Base-by-base conservation (phyloP, 768 basidiomycete species). In the Kwoniella bestiolae region DNA sequence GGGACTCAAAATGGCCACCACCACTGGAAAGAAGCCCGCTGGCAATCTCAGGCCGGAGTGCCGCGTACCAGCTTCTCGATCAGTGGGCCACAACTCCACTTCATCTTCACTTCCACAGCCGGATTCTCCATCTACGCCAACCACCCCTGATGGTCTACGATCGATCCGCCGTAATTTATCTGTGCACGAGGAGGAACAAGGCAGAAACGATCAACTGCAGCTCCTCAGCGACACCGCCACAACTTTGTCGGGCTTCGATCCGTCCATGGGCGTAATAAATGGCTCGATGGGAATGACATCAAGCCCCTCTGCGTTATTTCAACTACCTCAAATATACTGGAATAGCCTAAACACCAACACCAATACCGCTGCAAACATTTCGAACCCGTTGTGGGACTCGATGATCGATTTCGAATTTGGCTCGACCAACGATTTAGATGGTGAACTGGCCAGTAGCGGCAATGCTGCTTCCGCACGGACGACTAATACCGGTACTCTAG, bases 321-420 rank as follows among this genome's bases (percentile, higher is more conserved):
- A 71, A 49, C 34, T 71, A 34, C 70, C 70, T 23, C 70, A 71
- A 38, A 26, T 67, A 29, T 71, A 61, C 28, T 71, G 70, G 70
- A 71, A 71, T 45, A 59, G 61, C n/a, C 47, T 70, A 3, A 51
- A 52, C 26, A 44, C 59, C 7, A 28, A 47, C 26, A 14, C 60
- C 34, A 35, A n/a, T 44, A 58, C 38, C 28, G 63, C 25, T 41
- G 4, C 29, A 18, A 29, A n/a, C 28, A 14, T 9, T 34, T n/a
- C n/a, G n/a, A 38, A 3, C 5, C 28, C 26, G 12, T 23, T 21
- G 8, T 64, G 62, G 62, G 51, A 64, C 31, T 12, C 51, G 12
- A 5, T 21, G 52, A 14, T 45, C 31, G 31, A 60, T 41, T 51
- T 55, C 38, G 38, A 21, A 28, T 44, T 56, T 16, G 44, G 23